Base-by-base conservation (phyloP, 495 filamentous ascomycete species). In the Letharia lupina region DNA sequence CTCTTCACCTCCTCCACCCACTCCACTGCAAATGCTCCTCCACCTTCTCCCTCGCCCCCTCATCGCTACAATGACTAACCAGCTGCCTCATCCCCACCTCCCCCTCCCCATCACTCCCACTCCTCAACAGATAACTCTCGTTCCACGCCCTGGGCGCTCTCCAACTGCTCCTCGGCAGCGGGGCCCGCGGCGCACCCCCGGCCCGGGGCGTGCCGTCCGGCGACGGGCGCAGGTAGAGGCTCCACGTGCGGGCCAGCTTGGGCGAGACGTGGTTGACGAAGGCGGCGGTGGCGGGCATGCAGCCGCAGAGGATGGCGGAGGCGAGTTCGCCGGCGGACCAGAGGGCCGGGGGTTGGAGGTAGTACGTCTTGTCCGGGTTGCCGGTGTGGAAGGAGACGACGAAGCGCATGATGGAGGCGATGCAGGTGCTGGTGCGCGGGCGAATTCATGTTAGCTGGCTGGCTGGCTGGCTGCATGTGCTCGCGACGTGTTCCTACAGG, bases 321-420 rank as follows among this genome's bases (percentile, higher is more conserved):
- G 59, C 59, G 35, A 61, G 37, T 39, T 61, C 59, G 59, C 35
- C 59, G 16, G 59, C 39, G 39, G 59, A 61, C 59, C 59, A 61
- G 59, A 61, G 59, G 39, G 59, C 59, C 11, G 59, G 59, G 18
- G 59, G 59, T 42, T 61, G 59, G n/a, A 61, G 59, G 59, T 61
- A 10, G 39, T 15, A 61, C 0, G 59, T 61, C 9, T 61, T 61
- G 59, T 61, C 59, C 16, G 59, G 59, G 39, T 5, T 42, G 12
- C 59, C 59, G 20, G 59, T 61, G 37, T 42, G 39, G 59, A 61
- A 40, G 41, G 39, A 41, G 59, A 61, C 59, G 41, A 61, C 59
- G 59, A 61, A n/a, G 39, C 59, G 59, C 59, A 61, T 61, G 15
- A 61, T 61, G 59, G 39, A 41, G 37, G 18, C 4, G 20, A 61